Evolutionary conservation across 768 basidiomycete genomes (phyloP), one percentile per base, ranked within the genome.

Genomic region (Leucocoprinus birnbaumii): DNA sequence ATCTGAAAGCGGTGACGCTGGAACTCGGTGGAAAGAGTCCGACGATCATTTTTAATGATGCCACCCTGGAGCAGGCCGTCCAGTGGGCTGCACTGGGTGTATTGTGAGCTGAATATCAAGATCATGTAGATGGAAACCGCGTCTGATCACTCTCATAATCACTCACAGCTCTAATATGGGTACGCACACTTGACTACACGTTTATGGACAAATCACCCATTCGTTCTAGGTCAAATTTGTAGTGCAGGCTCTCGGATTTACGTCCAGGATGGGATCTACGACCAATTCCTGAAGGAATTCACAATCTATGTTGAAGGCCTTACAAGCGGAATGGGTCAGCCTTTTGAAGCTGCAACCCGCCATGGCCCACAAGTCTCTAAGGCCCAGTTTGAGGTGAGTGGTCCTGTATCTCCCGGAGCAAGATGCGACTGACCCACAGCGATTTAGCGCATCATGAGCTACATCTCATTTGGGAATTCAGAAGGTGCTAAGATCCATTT

Each of bases 21-120:
- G 91, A 92, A 69, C 77, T 93, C 21, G 91, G 91, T 16, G 89
- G 88, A 35, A 89, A 91, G 76, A 83, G 77, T 56, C 85, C 85
- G 0, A 81, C 72, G 42, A 77, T 93, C 61, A 76, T 93, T 58
- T 90, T 87, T 62, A 80, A 90, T 58, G 84, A 87, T 57, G 86
- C 85, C 3, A 79, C 90, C 66, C 60, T 89, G 3, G 84, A 89
- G 0, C 78, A 89, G 63, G 85, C 90, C 9, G 78, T 89, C 11
- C 77, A 80, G 44, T 93, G 89, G 89, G 74, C 86, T 2, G 69
- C 80, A 0, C 76, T 80, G 62, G 90, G 89, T 21, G 82, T 91
- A 58, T 88, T 80, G 83, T 88, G 65, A 53, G 82, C n/a, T n/a
- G n/a, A n/a, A n/a, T n/a, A n/a, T n/a, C n/a, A n/a, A n/a, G n/a